Base-by-base conservation (phyloP, 108 stramenopile genomes). In the Parmales sp. region DNA sequence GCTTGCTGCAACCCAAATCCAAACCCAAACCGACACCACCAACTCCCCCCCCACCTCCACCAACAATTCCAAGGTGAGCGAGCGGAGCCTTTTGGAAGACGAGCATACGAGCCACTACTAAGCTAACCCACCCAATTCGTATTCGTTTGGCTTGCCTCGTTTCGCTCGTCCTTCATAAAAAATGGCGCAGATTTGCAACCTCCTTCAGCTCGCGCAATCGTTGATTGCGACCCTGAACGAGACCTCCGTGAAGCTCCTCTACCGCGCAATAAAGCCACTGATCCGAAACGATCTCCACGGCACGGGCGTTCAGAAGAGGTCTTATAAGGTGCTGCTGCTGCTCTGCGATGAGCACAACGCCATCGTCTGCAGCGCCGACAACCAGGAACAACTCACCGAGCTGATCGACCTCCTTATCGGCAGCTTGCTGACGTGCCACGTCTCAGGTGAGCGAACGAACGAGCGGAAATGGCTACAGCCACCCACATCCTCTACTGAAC, bases 261-360 rank as follows among this genome's bases (percentile, higher is more conserved):
- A 86, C 66, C 70, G 90, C 22, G 76, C 85, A 0, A 63, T 90
- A 48, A 83, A 85, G 37, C 87, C 90, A 2, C 49, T 88, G 25
- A 86, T 90, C 39, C 66, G 86, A 65, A 80, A 80, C 2, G 90
- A 88, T 67, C 83, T 81, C 68, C 83, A 82, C 22, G 77, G 70
- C 19, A 50, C 86, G 8, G 65, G 81, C 20, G 81, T 85, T 0
- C 87, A 90, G 71, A 90, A 90, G 66, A 70, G 72, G 19, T 76
- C 90, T 0, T 90, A 90, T 75, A 86, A 88, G 50, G 76, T 85
- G 34, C 51, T 90, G 22, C 72, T 74, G 16, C 86, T 84, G 68
- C 76, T 90, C 19, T 88, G 87, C 66, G 78, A 86, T 36, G 46
- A 72, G 1, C 70, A 87, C 51, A 72, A 67, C 13, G 69, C 73